Evolutionary conservation across 805 yeast species (phyloP).

Genomic region (Diddensiella caesifluorescens): DNA sequence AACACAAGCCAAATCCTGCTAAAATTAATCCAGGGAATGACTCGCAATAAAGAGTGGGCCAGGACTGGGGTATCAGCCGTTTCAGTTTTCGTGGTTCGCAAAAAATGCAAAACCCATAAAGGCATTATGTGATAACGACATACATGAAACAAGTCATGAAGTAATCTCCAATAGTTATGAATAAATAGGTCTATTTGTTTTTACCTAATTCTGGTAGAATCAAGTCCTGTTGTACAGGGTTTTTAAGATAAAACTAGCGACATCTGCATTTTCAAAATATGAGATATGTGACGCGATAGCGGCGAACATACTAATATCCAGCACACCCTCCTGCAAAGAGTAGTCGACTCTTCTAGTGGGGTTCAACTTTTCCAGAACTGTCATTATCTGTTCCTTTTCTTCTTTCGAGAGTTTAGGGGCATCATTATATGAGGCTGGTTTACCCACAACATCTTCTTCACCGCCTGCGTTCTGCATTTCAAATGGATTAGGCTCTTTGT

Average conservation of each 20-base stretch:
- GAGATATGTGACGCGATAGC: constrained; percentile 83
- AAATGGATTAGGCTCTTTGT: neutral
- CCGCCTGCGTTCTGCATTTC: no score
- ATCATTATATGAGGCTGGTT: no score
- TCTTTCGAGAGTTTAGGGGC: constrained; percentile 2
- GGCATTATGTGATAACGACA: neutral
- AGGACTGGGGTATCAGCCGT: constrained; percentile 10
- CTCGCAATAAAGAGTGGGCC: constrained; percentile 10
- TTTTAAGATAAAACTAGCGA: constrained; percentile 68
- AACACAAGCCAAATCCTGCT: constrained; percentile 10
- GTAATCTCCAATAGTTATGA: no score
- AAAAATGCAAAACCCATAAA: constrained; percentile 5
- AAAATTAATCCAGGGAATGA: constrained; percentile 15
- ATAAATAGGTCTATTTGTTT: no score
- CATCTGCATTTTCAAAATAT: constrained; percentile 80
- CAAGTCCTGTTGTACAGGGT: neutral
- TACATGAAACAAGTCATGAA: neutral
- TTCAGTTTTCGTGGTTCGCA: constrained; percentile 16
- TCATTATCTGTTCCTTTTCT: constrained; percentile 15
- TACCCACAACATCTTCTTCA: no score
- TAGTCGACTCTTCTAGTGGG: constrained; percentile 78
- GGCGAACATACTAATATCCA: constrained; percentile 73
- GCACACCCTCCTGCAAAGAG: constrained; percentile 66
- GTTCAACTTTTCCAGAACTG: constrained; percentile 48
- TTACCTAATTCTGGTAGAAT: no score